Conservation (phyloP, 768 basidiomycete genomes). For the Calocera viscosa region DNA sequence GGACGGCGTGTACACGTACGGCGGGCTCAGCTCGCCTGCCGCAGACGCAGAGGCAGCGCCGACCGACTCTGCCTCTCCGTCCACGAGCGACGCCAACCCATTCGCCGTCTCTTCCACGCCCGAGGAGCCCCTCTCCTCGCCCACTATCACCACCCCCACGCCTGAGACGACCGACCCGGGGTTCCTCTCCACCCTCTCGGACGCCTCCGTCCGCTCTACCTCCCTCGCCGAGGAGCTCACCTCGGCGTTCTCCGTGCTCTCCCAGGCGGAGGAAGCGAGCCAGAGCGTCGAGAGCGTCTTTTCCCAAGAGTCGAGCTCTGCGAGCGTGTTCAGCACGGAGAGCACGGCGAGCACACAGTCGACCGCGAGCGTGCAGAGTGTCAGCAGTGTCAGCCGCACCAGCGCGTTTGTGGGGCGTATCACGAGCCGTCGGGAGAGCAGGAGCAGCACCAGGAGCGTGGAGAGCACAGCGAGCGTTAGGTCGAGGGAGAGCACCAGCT, state of each 20-base stretch:
- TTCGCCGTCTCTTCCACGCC: slow-evolving; percentile 1
- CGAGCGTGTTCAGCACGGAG: neutral
- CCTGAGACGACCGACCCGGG: neutral
- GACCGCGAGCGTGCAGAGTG: slow-evolving; percentile 2
- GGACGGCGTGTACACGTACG: slow-evolving; percentile 8
- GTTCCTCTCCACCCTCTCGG: slow-evolving; percentile 4
- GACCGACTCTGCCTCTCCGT: neutral
- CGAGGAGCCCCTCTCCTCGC: neutral
- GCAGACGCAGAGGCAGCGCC: neutral
- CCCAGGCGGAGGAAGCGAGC: neutral
- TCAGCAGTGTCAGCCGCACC: neutral
- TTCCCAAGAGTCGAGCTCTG: neutral
- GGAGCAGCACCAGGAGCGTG: slow-evolving; percentile 3
- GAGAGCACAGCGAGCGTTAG: neutral
- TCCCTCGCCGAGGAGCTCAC: slow-evolving; percentile 5
- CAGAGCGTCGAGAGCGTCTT: neutral
- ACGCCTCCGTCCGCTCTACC: neutral
- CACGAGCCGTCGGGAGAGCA: neutral
- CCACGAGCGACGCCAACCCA: neutral
- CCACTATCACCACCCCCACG: neutral
- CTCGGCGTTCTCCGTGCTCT: neutral
- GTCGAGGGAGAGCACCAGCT: neutral
- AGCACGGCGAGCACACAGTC: slow-evolving; percentile 2
- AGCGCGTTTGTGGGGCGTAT: neutral
- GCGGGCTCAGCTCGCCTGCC: neutral